Evolutionary conservation across 2,329 filamentous ascomycete genomes (phyloP), one percentile per base, ranked within the genome.

Genomic region (Fusarium graminum): DNA sequence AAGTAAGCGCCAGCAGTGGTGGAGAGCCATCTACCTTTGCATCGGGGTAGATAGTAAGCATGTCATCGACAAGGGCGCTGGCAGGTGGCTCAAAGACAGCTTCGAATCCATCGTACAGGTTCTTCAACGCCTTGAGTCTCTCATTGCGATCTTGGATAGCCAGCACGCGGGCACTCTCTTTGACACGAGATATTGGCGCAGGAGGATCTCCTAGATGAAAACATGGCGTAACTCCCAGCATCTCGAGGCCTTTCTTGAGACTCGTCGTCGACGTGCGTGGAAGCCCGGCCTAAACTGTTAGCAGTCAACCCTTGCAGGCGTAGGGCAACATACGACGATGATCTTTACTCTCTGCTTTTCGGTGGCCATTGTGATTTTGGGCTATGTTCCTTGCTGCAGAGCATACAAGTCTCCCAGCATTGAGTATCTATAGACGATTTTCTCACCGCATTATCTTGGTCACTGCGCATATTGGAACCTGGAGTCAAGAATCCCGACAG

Each of bases 121-220:
- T 67, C 12, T 55, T 61, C 10, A 68, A 16, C 7, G 59, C 65
- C 4, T 67, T 67, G 12, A 68, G 55, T 8, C 65, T 54, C 41
- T 68, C 63, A 30, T 54, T 67, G 16, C 52, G 59, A 11, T 68
- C 59, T 40, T 52, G 36, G 0, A 68, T 64, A 2, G 54, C 63
- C 7, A 68, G 25, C 0, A 68, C 65, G 1, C 63, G 60, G 10
- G 65, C 65, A 34, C 65, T 68, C 26, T 68, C 65, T 17, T 67
- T 65, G 29, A 68, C 63, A 0, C 65, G 55, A 1, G 64, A 16
- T 2, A 68, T 68, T 0, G 63, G 64, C 0, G 65, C 65, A 4
- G 65, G 65, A 43, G 65, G 65, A n/a, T 67, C 65, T 44, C 65
- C 65, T 0, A 67, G 65, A 6, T 67, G 65, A n/a, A 65, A 67